phyloP scores from a whole-genome alignment of 805 yeast species.

The Saturnispora galanensis region DNA sequence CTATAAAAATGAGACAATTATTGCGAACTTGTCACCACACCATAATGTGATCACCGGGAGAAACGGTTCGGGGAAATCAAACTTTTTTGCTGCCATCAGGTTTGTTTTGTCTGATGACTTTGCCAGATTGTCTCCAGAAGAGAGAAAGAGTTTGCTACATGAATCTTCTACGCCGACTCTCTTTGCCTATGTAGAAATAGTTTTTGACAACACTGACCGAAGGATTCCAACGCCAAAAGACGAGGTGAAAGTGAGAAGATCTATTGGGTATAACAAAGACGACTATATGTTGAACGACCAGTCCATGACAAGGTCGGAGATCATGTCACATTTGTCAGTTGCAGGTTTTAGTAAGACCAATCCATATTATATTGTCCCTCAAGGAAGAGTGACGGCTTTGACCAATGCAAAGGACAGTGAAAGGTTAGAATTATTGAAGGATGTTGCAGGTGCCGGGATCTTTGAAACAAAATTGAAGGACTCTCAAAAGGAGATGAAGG shows the following conservation, averaged over 20 bases:
- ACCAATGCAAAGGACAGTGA: constrained; percentile 86
- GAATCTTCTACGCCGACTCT: constrained; percentile 86
- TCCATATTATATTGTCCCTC: constrained; percentile 95
- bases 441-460: constrained; percentile 90
- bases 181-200: constrained; percentile 88
- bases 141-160: constrained; percentile 77
- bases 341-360: constrained; percentile 88
- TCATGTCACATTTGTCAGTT: constrained; percentile 73
- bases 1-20: constrained; percentile 70
- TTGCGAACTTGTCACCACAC: constrained; percentile 68
- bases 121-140: constrained; percentile 74
- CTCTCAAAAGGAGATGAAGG: constrained; percentile 68
- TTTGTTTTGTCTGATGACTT: constrained; percentile 88
- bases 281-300: constrained; percentile 79
- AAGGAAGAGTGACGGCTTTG: constrained; percentile 79
- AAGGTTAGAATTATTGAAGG: constrained; percentile 68
- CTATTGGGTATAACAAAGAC: constrained; percentile 88
- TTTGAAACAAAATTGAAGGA: constrained; percentile 77
- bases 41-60: constrained; percentile 85
- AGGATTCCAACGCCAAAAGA: constrained; percentile 61
- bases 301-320: constrained; percentile 69
- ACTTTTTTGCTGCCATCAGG: constrained; percentile 89
- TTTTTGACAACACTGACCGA: constrained; percentile 71
- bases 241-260: constrained; percentile 71
- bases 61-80: constrained; percentile 95